Percentiles rank a stretch among this genome's conserved stretches.
Conservation (phyloP, 495 filamentous ascomycete species). For the Bombardia bombarda region DNA sequence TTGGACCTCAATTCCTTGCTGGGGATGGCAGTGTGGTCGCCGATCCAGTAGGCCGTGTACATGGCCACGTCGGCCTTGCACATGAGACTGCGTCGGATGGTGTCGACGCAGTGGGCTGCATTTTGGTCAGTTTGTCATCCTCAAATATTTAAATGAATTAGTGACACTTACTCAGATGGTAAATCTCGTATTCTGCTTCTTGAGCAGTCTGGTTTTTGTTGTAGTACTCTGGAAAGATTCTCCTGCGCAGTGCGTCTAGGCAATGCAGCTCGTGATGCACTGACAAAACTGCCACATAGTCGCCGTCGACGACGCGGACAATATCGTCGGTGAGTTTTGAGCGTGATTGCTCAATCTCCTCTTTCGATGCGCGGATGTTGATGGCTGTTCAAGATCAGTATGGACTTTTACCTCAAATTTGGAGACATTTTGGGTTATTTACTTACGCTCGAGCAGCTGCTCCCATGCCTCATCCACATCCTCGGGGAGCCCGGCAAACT, state of each 20-base stretch:
- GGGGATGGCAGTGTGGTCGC: conserved; percentile 1
- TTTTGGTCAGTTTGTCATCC: not conserved
- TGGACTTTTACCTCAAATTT: not conserved
- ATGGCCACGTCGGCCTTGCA: conserved; percentile 25
- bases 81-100: conserved; percentile 26
- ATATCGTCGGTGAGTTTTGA: conserved; percentile 15
- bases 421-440: not conserved
- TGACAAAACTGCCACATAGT: conserved; percentile 23
- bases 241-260: conserved; percentile 16
- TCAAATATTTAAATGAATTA: not conserved
- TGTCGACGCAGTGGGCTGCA: conserved; percentile 30
- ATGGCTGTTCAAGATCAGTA: not conserved
- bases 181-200: not conserved
- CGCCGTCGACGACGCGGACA: conserved; percentile 18
- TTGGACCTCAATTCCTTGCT: conserved; percentile 7
- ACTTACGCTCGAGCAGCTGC: not conserved
- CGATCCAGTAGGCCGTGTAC: conserved; percentile 14
- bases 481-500: not conserved
- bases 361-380: not conserved
- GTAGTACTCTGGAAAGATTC: conserved; percentile 20
- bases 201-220: conserved; percentile 13
- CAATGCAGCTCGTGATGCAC: conserved; percentile 30
- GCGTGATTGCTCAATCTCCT: not conserved
- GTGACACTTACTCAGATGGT: not conserved
- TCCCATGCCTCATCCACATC: not conserved